Conservation (phyloP, 331 rosid genomes). For the Acacia concinna region DNA sequence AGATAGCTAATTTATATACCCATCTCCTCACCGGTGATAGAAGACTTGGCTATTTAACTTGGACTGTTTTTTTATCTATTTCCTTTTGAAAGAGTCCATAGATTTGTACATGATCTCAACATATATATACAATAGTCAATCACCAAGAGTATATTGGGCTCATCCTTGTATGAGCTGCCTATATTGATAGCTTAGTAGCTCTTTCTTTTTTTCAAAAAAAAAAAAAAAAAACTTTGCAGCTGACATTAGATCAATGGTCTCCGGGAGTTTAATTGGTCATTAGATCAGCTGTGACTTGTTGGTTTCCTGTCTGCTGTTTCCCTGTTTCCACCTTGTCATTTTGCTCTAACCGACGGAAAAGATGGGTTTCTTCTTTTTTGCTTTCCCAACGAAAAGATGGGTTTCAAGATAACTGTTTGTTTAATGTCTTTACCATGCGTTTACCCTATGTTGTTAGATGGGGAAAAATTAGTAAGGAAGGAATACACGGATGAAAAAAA, state of each 20-base stretch:
- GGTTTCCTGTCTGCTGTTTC: neutral
- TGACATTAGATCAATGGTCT: neutral
- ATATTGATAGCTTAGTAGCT: neutral
- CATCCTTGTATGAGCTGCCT: neutral
- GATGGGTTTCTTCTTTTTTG: too few species aligned
- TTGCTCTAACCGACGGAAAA: neutral
- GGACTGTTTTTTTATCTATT: slow-evolving; percentile 8
- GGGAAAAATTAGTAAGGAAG: too few species aligned
- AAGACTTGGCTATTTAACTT: slow-evolving; percentile 20
- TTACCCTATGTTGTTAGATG: too few species aligned
- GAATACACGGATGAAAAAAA: too few species aligned
- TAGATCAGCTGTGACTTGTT: neutral
- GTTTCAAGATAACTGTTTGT: neutral
- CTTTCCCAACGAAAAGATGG: neutral
- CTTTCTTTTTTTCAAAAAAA: neutral
- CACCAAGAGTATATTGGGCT: neutral
- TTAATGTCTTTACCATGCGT: too few species aligned
- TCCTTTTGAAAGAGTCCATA: neutral
- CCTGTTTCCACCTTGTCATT: neutral
- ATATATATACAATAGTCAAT: neutral
- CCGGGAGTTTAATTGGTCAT: neutral
- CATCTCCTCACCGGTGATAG: slow-evolving; percentile 23
- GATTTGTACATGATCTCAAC: slow-evolving; percentile 28
- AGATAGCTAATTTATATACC: slow-evolving; percentile 19
- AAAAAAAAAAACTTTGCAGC: neutral